These are phyloP conservation scores for Meira nashicola DNA, from an alignment of 1,284 basidiomycete genomes.

Conservation along the genomic window DNA sequence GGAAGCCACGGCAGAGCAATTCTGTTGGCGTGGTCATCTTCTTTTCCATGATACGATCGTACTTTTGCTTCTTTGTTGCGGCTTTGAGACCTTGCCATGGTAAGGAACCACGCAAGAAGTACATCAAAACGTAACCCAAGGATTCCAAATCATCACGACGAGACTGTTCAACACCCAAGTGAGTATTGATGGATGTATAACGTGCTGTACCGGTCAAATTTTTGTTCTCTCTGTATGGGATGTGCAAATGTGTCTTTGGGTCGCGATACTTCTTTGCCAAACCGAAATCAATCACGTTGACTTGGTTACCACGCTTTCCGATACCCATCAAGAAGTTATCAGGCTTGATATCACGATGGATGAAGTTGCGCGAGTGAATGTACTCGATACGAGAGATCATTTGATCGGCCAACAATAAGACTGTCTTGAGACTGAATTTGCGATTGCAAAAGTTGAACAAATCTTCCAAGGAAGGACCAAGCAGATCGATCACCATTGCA, in stretches of 20 bases:
- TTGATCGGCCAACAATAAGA: slow-evolving; percentile 92
- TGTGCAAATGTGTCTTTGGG: slow-evolving; percentile 98
- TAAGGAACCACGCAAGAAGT: slow-evolving; percentile 52
- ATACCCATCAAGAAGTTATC: slow-evolving; percentile 99
- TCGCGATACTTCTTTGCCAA: slow-evolving; percentile 99
- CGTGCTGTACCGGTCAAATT: slow-evolving; percentile 97
- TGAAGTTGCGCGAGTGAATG: slow-evolving; percentile 98
- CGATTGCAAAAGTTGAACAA: slow-evolving; percentile 99
- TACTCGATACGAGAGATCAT: slow-evolving; percentile 98
- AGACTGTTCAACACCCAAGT: slow-evolving; percentile 71
- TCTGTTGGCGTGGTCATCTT: slow-evolving; percentile 55
- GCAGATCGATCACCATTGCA: slow-evolving; percentile 96
- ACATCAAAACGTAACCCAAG: slow-evolving; percentile 52
- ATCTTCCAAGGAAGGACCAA: slow-evolving; percentile 95
- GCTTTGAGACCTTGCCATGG: slow-evolving; percentile 53
- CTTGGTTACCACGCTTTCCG: slow-evolving; percentile 97
- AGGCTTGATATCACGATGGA: slow-evolving; percentile 97
- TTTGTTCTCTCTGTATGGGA: slow-evolving; percentile 99
- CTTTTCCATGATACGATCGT: slow-evolving; percentile 54
- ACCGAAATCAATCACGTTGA: slow-evolving; percentile 99
- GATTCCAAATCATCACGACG: slow-evolving; percentile 52
- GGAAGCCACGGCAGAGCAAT: slow-evolving; percentile 53
- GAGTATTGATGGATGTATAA: slow-evolving; percentile 99
- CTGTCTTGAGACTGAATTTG: slow-evolving; percentile 96
- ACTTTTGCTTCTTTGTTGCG: slow-evolving; percentile 54